Evolutionary conservation across 2,329 filamentous ascomycete genomes (phyloP).

Genomic region (Colletotrichum incanum): DNA sequence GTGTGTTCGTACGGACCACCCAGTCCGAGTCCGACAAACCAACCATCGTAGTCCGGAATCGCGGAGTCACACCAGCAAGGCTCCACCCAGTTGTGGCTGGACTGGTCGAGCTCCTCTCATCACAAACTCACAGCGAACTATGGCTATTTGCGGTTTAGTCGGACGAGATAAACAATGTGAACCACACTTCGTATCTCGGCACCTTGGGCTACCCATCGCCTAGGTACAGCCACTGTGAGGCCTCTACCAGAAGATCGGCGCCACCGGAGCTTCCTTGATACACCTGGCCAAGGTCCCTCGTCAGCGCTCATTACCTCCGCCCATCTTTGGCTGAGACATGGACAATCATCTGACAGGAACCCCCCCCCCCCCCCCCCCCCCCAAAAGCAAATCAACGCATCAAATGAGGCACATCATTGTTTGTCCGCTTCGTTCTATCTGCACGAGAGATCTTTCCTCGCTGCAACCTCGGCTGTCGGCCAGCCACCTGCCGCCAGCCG

Average conservation of each 20-base stretch:
- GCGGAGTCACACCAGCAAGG: slow-evolving; percentile 31
- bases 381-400: neutral
- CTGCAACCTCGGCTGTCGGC: neutral
- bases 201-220: neutral
- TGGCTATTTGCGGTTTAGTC: slow-evolving; percentile 28
- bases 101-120: neutral
- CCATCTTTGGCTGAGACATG: slow-evolving; percentile 32
- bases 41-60: neutral
- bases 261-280: slow-evolving; percentile 5
- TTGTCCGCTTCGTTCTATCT: slow-evolving; percentile 4
- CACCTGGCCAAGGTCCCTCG: slow-evolving; percentile 6
- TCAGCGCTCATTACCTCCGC: slow-evolving; percentile 3
- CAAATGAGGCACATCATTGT: slow-evolving; percentile 1
- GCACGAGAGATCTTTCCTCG: neutral
- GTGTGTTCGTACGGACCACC: neutral
- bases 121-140: neutral
- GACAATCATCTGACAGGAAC: slow-evolving; percentile 34
- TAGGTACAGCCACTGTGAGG: slow-evolving; percentile 24
- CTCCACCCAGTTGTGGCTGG: slow-evolving; percentile 33
- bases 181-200: slow-evolving; percentile 23
- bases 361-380: too few relatives aligned
- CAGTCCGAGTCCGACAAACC: slow-evolving; percentile 11
- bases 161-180: slow-evolving; percentile 7
- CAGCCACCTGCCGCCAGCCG: slow-evolving; percentile 21
- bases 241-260: slow-evolving; percentile 4